Percentiles rank a stretch among this genome's conserved stretches.
phyloP scores from a whole-genome alignment of 2,329 filamentous ascomycete species.

The Botryotinia calthae region DNA sequence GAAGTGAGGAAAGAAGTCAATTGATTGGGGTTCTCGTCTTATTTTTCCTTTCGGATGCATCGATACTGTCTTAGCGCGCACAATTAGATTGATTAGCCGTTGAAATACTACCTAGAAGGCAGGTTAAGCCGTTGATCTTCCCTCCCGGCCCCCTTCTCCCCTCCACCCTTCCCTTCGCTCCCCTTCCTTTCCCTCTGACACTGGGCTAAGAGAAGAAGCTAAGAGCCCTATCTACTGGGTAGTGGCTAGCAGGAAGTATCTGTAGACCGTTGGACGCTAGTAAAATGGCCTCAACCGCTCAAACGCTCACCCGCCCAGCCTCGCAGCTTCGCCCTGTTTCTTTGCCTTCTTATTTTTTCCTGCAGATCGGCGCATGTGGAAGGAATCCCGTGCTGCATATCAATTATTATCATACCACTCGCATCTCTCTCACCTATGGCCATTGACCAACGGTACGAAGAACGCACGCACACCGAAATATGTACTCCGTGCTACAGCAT shows the following conservation, averaged over 20 bases:
- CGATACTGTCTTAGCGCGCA: not conserved
- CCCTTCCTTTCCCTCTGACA: not conserved
- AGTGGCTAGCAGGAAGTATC: not conserved
- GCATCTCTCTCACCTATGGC: not conserved
- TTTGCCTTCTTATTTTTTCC: not conserved
- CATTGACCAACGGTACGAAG: not conserved
- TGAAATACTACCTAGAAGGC: not conserved
- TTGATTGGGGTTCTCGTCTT: not conserved
- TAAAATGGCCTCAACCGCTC: not conserved
- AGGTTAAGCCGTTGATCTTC: not conserved
- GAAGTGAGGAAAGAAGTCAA: not conserved
- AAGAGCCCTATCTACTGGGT: not conserved
- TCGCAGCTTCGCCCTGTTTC: not conserved
- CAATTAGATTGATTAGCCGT: not conserved
- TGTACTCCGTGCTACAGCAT: not conserved
- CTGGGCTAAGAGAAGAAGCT: not conserved
- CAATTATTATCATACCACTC: not conserved
- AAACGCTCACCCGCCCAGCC: too few species aligned
- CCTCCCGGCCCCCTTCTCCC: not conserved
- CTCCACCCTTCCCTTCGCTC: not conserved
- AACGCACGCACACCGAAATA: not conserved
- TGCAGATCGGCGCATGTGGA: conserved; percentile 6
- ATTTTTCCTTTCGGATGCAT: not conserved
- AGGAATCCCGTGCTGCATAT: not conserved
- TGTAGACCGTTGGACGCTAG: not conserved